phyloP scores from a whole-genome alignment of 371 early-diverging fungal species.

The Mortierella sp. region DNA sequence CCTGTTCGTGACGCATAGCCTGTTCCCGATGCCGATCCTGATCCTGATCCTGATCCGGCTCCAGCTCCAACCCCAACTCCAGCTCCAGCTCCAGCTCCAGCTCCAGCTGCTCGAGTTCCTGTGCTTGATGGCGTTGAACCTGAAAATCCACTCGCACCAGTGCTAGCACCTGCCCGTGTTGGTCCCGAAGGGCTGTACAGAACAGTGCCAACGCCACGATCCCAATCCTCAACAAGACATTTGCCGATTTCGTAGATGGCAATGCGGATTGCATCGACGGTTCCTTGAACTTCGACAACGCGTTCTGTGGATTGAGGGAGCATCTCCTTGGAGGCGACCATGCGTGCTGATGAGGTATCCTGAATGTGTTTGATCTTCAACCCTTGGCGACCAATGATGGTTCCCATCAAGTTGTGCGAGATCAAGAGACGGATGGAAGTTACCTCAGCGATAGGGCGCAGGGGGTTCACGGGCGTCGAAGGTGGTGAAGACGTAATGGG shows the following conservation, averaged over 20 bases:
- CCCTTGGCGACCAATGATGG: conserved; percentile 89
- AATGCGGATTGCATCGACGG: conserved; percentile 72
- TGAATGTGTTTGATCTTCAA: conserved; percentile 89
- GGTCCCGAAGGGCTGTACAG: conserved; percentile 74
- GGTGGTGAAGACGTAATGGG: conserved; percentile 66
- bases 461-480: conserved; percentile 57
- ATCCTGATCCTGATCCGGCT: conserved; percentile 17
- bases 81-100: too few species aligned
- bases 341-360: conserved; percentile 81
- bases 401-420: conserved; percentile 88
- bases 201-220: conserved; percentile 74
- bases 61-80: neutral
- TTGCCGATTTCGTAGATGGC: conserved; percentile 85
- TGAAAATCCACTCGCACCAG: too few species aligned
- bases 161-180: conserved; percentile 1
- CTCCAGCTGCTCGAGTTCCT: too few species aligned
- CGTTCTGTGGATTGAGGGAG: conserved; percentile 89
- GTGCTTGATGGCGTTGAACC: too few species aligned
- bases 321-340: conserved; percentile 87
- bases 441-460: conserved; percentile 46
- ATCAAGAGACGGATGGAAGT: conserved; percentile 80
- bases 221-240: conserved; percentile 76
- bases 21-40: conserved; percentile 17
- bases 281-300: conserved; percentile 83
- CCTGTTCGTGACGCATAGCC: conserved; percentile 69